These are phyloP conservation scores for Fusarium sp. DNA, from an alignment of 2,329 filamentous ascomycete species.

Conservation along the genomic window DNA sequence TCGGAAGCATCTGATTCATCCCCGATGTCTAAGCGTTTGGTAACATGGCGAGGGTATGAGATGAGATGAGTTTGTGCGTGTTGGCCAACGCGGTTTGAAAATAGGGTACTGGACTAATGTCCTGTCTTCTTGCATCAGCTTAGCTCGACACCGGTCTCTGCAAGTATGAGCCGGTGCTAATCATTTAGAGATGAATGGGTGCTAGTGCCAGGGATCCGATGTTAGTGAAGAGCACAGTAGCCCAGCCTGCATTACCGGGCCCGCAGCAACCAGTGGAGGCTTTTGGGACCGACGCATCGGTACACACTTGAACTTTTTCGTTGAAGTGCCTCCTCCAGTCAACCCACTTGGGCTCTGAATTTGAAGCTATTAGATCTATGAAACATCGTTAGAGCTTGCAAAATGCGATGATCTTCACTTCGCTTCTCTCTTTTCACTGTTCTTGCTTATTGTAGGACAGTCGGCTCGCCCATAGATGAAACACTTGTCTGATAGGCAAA, in stretches of 20 bases:
- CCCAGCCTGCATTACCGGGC: neutral
- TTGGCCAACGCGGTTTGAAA: neutral
- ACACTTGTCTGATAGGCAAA: neutral
- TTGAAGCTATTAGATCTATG: neutral
- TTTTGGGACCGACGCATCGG: neutral
- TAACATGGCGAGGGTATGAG: neutral
- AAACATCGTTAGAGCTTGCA: neutral
- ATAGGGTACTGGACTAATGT: neutral
- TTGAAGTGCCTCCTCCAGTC: neutral
- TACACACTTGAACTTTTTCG: neutral
- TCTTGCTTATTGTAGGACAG: neutral
- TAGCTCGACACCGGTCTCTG: neutral
- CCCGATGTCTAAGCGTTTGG: neutral
- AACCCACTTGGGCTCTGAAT: neutral
- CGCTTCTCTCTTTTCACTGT: neutral
- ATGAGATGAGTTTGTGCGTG: neutral
- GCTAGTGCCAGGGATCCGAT: neutral
- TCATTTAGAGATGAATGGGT: neutral
- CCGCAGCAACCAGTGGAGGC: neutral
- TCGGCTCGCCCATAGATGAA: neutral
- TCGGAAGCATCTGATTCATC: neutral
- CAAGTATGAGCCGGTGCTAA: neutral
- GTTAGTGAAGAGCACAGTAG: neutral
- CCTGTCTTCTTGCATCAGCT: neutral
- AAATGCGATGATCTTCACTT: neutral